These are phyloP conservation scores for Talaromyces verruculosus DNA, from an alignment of 2,329 filamentous ascomycete species.

Conservation along the genomic window DNA sequence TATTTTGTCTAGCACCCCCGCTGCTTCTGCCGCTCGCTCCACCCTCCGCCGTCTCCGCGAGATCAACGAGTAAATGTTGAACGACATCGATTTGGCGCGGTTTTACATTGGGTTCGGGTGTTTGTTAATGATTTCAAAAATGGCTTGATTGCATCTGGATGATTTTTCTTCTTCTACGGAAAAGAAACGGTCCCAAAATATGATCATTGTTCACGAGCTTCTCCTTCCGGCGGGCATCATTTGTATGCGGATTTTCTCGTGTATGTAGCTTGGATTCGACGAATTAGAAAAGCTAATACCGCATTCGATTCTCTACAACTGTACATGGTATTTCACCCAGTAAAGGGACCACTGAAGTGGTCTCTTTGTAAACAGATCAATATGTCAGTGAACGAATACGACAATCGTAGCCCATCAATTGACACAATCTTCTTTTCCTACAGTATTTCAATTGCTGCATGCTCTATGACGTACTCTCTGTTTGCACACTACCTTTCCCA, in stretches of 20 bases:
- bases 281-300: conserved; percentile 20
- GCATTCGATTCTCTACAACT: conserved; percentile 13
- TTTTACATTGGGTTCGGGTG: conserved; percentile 19
- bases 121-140: conserved; percentile 21
- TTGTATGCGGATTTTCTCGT: conserved; percentile 21
- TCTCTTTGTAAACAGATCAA: background rate
- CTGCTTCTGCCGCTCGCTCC: conserved; percentile 89
- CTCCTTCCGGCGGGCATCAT: conserved; percentile 21
- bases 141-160: conserved; percentile 21
- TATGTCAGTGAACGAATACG: background rate
- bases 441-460: background rate
- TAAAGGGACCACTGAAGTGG: background rate
- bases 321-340: background rate
- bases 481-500: background rate
- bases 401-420: background rate
- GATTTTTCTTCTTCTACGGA: conserved; percentile 15
- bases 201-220: conserved; percentile 21
- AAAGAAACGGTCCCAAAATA: conserved; percentile 13
- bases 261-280: conserved; percentile 21
- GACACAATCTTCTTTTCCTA: background rate
- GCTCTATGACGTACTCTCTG: background rate
- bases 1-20: conserved; percentile 67
- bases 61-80: conserved; percentile 71
- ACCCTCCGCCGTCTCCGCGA: conserved; percentile 96
- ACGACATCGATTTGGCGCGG: conserved; percentile 42